Conservation (phyloP, 1,284 basidiomycete species). For the Tremellales sp. region DNA sequence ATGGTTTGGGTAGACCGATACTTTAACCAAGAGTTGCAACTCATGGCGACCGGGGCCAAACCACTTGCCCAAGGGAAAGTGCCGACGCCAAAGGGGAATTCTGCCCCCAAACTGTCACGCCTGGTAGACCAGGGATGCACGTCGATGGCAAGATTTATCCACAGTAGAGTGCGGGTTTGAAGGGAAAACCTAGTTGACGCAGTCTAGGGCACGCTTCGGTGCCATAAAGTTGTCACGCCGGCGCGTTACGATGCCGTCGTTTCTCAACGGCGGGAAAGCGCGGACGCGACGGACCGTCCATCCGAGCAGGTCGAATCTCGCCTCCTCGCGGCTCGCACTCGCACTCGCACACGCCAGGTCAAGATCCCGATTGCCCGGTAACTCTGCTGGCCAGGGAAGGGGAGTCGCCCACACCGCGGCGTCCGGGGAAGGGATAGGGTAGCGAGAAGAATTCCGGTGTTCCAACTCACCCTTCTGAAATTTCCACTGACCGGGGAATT, state of each 20-base stretch:
- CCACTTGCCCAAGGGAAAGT: no score
- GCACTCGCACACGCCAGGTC: background rate
- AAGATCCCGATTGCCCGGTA: background rate
- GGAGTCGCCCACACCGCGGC: background rate
- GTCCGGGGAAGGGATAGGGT: background rate
- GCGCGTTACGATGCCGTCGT: background rate
- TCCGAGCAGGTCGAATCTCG: background rate
- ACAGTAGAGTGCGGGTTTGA: background rate
- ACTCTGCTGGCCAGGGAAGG: background rate
- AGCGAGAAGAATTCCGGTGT: background rate
- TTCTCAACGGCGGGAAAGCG: background rate
- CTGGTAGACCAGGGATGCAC: background rate
- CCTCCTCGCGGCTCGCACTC: background rate
- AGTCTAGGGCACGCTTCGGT: no score
- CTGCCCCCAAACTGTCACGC: background rate
- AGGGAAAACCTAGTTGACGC: constrained; percentile 1
- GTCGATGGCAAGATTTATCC: background rate
- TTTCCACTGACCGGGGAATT: background rate
- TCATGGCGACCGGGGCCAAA: background rate
- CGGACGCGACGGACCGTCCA: constrained; percentile 1
- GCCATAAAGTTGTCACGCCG: constrained; percentile 1
- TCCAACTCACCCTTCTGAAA: background rate
- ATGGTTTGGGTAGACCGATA: background rate
- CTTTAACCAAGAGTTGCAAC: background rate
- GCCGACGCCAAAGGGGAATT: constrained; percentile 4